phyloP scores from a whole-genome alignment of 2,329 filamentous ascomycete genomes.

The Fusarium nurragi region DNA sequence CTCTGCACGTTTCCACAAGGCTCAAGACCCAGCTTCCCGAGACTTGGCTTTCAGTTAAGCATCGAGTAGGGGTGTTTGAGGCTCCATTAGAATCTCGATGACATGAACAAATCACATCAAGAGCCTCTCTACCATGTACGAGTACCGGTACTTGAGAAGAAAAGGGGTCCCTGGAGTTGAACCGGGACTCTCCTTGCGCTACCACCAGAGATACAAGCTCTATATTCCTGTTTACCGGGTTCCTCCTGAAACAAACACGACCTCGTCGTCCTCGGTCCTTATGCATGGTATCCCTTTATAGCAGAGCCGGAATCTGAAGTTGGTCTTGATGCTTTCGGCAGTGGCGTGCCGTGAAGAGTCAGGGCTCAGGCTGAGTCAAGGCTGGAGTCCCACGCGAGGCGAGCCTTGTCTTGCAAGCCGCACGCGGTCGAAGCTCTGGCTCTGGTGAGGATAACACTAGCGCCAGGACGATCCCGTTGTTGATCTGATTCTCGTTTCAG shows the following conservation, averaged over 20 bases:
- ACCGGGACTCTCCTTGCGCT: constrained; percentile 3
- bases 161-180: constrained; percentile 9
- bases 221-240: constrained; percentile 9
- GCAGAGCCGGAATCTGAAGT: neutral
- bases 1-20: neutral
- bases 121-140: neutral
- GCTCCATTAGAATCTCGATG: constrained; percentile 11
- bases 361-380: constrained; percentile 10
- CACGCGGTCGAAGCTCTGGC: constrained; percentile 6
- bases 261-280: neutral
- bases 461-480: constrained; percentile 32
- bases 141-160: constrained; percentile 23
- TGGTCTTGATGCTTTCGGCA: neutral
- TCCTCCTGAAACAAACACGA: constrained; percentile 25
- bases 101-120: constrained; percentile 12
- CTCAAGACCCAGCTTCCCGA: constrained; percentile 13
- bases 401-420: constrained; percentile 35
- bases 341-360: constrained; percentile 1
- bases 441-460: constrained; percentile 13
- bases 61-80: neutral
- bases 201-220: neutral
- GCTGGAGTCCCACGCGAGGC: constrained; percentile 13
- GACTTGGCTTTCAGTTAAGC: constrained; percentile 38
- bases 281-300: constrained; percentile 11
- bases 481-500: constrained; percentile 43